Evolutionary conservation across 257 asterid species (phyloP).

Genomic region (Catharanthus roseus): DNA sequence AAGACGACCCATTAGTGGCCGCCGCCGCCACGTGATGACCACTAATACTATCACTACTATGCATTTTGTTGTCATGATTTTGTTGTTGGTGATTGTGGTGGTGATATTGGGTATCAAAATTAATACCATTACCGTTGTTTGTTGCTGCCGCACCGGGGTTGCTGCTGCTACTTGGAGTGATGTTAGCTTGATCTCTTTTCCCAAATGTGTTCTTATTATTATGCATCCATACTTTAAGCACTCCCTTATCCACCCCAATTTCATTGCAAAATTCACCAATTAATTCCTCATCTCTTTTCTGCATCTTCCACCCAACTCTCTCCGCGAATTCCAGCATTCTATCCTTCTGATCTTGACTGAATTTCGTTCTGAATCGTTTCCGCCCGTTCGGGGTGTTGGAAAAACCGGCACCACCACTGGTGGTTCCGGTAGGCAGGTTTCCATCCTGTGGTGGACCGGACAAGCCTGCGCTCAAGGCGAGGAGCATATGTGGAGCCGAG

Average conservation of each 20-base stretch:
- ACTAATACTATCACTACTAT: conserved; percentile 16
- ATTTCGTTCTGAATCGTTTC: conserved; percentile 69
- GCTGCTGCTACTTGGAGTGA: conserved; percentile 12
- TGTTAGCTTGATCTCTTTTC: conserved; percentile 36
- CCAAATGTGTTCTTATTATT: conserved; percentile 67
- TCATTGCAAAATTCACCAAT: conserved; percentile 51
- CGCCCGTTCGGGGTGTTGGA: conserved; percentile 31
- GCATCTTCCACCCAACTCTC: conserved; percentile 71
- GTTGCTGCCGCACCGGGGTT: conserved; percentile 1
- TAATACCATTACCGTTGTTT: conserved; percentile 16
- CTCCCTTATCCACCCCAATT: conserved; percentile 59
- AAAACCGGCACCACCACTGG: conserved; percentile 7
- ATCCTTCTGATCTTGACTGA: conserved; percentile 58
- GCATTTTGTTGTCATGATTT: conserved; percentile 24
- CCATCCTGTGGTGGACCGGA: not conserved
- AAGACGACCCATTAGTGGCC: conserved; percentile 54
- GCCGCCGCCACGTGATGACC: conserved; percentile 29
- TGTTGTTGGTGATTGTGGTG: conserved; percentile 23
- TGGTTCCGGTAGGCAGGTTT: conserved; percentile 25
- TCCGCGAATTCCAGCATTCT: conserved; percentile 71
- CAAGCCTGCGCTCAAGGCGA: conserved; percentile 62
- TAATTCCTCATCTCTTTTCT: conserved; percentile 59
- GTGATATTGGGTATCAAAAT: conserved; percentile 21
- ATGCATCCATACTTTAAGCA: conserved; percentile 92
- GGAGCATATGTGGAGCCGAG: conserved; percentile 85